Conservation (phyloP, 768 basidiomycete species). For the Mycena leptocephala region DNA sequence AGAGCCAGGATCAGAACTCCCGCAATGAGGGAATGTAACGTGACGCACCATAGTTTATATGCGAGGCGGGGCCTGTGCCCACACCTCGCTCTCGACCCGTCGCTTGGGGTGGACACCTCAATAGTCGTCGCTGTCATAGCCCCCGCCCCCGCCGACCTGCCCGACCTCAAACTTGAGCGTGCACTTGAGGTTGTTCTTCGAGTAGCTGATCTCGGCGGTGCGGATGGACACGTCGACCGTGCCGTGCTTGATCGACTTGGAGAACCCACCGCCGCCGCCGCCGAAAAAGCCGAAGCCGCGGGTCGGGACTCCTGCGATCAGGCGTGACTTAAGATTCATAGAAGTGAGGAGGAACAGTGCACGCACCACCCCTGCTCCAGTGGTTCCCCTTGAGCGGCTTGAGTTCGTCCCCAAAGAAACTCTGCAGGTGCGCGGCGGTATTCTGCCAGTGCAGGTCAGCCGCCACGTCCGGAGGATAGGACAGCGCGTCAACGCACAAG, state of each 20-base stretch:
- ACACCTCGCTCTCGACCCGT: too few relatives aligned
- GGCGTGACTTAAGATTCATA: too few relatives aligned
- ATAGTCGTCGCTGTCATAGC: constrained; percentile 16
- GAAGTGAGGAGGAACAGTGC: not conserved
- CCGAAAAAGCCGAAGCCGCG: constrained; percentile 33
- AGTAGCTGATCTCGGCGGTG: constrained; percentile 55
- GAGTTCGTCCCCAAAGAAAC: constrained; percentile 54
- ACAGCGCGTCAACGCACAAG: constrained; percentile 45
- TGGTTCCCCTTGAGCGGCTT: constrained; percentile 54
- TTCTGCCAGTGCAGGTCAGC: constrained; percentile 19
- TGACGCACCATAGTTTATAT: not conserved
- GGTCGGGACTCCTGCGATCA: constrained; percentile 29
- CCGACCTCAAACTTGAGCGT: constrained; percentile 57
- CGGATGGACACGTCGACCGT: constrained; percentile 50
- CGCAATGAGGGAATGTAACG: not conserved
- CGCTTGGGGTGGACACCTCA: not conserved
- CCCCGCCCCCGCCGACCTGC: constrained; percentile 37
- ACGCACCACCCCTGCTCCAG: constrained; percentile 53
- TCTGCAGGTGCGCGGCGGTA: constrained; percentile 39
- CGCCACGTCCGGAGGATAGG: not conserved
- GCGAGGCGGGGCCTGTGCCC: not conserved
- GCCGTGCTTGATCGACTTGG: constrained; percentile 57
- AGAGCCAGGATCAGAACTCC: too few relatives aligned
- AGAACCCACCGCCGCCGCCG: constrained; percentile 44
- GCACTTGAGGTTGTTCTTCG: constrained; percentile 60